Evolutionary conservation across 805 yeast species (phyloP), one percentile per base, ranked within the genome.

Genomic region (Monosporozyma siamensis): DNA sequence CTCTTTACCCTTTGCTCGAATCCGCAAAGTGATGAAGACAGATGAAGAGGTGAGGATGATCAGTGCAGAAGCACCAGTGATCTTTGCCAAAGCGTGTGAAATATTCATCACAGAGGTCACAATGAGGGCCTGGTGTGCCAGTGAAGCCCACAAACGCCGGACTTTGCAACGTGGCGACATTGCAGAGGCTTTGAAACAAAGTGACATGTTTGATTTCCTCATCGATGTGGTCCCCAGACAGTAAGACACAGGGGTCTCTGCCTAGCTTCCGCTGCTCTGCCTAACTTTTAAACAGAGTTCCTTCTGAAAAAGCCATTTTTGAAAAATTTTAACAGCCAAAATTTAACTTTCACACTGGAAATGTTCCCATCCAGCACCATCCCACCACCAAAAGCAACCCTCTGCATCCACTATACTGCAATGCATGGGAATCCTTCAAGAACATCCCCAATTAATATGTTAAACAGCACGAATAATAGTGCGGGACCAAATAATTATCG

Each of bases 91-190:
- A 63, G 97, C 97, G 1, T 92, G 98, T 65, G 99, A 92, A 60
- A 80, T 92, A 27, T 92, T 92, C 64, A 90, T 92, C 52, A 89
- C 98, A 1, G 99, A 92, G 61, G 69, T 92, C 43, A 89, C 99
- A 11, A 89, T 92, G 96, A 72, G 99, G 45, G 97, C 98, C 6
- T 92, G 98, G 98, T 87, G 92, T 48, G 96, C 89, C 55, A 96
- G 97, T 3, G 97, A 92, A 63, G 96, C 87, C 56, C 86, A 86
- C 66, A 92, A 92, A 59, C 75, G 99, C 51, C 68, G 99, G 47
- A 92, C 99, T 4, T 67, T 92, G 45, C 99, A 92, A 61, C 84
- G 88, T 56, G 78, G 87, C 1, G 99, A 92, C 58, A 88, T 92
- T 48, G 95, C 96, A 2, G 92, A 92, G 14, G 98, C 98, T 1